Base-by-base conservation (phyloP, 345 rosid genomes). In the Brassica rapa region DNA sequence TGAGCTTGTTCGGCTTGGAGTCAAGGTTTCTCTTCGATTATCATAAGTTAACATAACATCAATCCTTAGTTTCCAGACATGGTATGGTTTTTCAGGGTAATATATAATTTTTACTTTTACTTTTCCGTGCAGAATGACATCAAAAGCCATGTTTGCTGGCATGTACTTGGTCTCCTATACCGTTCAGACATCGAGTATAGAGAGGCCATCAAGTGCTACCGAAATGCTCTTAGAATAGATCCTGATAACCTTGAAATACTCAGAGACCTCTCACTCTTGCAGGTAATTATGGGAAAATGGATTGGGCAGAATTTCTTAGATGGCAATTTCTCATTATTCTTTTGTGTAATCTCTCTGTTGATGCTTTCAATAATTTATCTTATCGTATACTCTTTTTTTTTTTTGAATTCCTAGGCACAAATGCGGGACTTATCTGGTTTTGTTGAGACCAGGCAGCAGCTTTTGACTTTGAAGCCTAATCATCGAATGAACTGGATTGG, bases 401-500 rank as follows among this genome's bases (percentile, higher is more conserved):
- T 60, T 75, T 12, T 65, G 27, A 56, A 39, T 39, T 39, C 57
- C 70, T 87, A 96, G 99, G 98, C 99, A 78, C 99, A 96, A 87
- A 96, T 93, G 98, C 94, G 99, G 66, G 99, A 96, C 86, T 86
- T 91, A 86, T 67, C 90, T 2, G 98, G 97, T 59, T 96, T 96
- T 86, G 97, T 96, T 75, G 95, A 93, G 86, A 93, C 99, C 63
- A 90, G 99, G 77, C 99, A 90, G 60, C 94, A 88, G 82, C 97
- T 96, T 72, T 82, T 95, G 81, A 88, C 93, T 66, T 76, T 96
- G 81, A 96, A 96, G 80, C 97, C 99, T 75, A 96, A 93, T 85
- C 99, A 91, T 77, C 97, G 98, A 71, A 90, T 93, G 98, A 96
- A 96, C 79, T 96, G 99, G 99, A 96, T 96, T 79, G 99, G 99